These are phyloP conservation scores for Ceratocystis variospora DNA, from an alignment of 2,329 filamentous ascomycete species.

Conservation along the genomic window DNA sequence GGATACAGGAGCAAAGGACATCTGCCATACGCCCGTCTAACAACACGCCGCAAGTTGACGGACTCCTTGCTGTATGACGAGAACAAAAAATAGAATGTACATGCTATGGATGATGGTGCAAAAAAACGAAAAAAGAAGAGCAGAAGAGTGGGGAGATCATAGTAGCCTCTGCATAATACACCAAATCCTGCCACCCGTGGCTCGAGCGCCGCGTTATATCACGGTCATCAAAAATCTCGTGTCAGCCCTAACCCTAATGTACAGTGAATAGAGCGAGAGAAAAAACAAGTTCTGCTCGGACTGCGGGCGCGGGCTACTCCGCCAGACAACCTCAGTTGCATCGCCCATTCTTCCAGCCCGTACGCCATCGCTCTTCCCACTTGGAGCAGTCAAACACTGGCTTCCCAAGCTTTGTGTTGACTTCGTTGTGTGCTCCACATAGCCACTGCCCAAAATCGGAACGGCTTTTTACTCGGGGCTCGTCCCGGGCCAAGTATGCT, in stretches of 20 bases:
- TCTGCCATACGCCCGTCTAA: too few relatives aligned
- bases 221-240: neutral
- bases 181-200: neutral
- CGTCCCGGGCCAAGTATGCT: constrained; percentile 58
- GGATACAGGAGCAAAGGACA: too few relatives aligned
- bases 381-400: constrained; percentile 71
- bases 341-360: constrained; percentile 62
- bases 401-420: constrained; percentile 85
- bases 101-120: too few relatives aligned
- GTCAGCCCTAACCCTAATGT: neutral
- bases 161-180: neutral
- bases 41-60: too few relatives aligned
- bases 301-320: too few relatives aligned
- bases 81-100: neutral
- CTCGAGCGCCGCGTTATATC: neutral
- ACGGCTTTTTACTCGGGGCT: constrained; percentile 27
- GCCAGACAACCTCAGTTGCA: constrained; percentile 35
- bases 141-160: neutral
- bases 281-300: neutral
- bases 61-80: neutral
- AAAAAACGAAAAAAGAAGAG: neutral
- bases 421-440: constrained; percentile 75
- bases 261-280: neutral
- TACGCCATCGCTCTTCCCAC: constrained; percentile 93
- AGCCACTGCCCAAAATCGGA: constrained; percentile 58